Percentiles rank a stretch among this genome's conserved stretches.
These are phyloP conservation scores for Penicillium sumatraense DNA, from an alignment of 2,329 filamentous ascomycete genomes.

Conservation along the genomic window DNA sequence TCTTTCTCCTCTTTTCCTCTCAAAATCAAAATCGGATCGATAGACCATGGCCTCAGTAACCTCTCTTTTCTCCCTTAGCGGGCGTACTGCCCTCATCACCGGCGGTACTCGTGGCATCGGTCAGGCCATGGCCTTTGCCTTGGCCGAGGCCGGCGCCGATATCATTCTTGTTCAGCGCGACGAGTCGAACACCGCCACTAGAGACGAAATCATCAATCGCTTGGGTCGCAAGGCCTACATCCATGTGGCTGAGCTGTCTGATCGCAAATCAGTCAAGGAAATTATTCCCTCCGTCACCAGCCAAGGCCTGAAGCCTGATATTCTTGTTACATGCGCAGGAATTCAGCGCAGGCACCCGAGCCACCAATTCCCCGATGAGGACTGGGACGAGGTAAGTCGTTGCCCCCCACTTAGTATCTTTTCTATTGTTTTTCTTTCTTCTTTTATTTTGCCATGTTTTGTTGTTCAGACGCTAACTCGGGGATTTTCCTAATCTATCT, in stretches of 20 bases:
- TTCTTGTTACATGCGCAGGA: slow-evolving; percentile 84
- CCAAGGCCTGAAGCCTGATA: slow-evolving; percentile 65
- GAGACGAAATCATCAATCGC: slow-evolving; percentile 46
- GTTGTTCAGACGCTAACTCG: not conserved
- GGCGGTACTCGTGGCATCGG: slow-evolving; percentile 45
- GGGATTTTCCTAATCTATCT: not conserved
- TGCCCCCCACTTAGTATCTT: not conserved
- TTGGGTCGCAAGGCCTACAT: slow-evolving; percentile 48
- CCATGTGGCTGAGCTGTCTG: slow-evolving; percentile 49
- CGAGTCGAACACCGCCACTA: slow-evolving; percentile 51
- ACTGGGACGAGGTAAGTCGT: slow-evolving; percentile 67
- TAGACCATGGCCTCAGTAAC: slow-evolving; percentile 5
- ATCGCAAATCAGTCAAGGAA: slow-evolving; percentile 45
- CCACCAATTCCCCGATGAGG: slow-evolving; percentile 70
- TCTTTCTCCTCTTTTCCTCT: not conserved
- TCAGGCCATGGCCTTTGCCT: slow-evolving; percentile 39
- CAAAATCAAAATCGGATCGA: not conserved
- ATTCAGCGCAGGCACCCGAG: slow-evolving; percentile 79
- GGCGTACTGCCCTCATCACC: slow-evolving; percentile 40
- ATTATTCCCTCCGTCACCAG: slow-evolving; percentile 45
- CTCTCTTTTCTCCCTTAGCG: slow-evolving; percentile 25
- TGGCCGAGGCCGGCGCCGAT: slow-evolving; percentile 43
- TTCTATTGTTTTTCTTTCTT: not conserved
- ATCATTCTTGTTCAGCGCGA: slow-evolving; percentile 43
- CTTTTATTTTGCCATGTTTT: not conserved